Conservation (phyloP, 306 rosid species). For the Vigna hirtella region DNA sequence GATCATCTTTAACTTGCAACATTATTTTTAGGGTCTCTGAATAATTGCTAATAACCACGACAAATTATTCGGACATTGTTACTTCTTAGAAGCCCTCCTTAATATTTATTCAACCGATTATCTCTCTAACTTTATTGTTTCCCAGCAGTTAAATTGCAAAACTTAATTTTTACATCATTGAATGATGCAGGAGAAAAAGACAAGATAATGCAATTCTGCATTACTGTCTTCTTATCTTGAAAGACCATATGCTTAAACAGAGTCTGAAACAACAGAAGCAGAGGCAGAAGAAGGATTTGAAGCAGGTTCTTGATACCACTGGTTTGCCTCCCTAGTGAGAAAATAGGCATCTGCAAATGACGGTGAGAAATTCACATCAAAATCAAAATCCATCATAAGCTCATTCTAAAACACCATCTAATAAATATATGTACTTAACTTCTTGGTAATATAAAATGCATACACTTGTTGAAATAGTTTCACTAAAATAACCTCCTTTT, state of each 20-base stretch:
- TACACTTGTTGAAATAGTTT: too few relatives aligned
- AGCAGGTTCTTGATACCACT: conserved; percentile 89
- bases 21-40: neutral
- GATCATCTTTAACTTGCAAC: neutral
- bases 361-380: conserved; percentile 22
- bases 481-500: too few relatives aligned
- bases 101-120: neutral
- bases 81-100: neutral
- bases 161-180: neutral
- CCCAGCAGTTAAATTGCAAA: conserved; percentile 4
- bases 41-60: neutral
- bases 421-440: neutral
- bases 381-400: conserved; percentile 27
- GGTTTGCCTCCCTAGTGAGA: conserved; percentile 71
- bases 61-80: neutral
- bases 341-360: conserved; percentile 86
- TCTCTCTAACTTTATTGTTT: neutral
- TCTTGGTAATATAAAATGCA: neutral
- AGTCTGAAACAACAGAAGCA: conserved; percentile 44
- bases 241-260: conserved; percentile 37
- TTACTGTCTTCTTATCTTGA: conserved; percentile 26
- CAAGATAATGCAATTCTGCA: conserved; percentile 10
- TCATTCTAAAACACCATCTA: conserved; percentile 5
- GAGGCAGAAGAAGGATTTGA: conserved; percentile 59
- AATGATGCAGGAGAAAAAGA: conserved; percentile 14